Evolutionary conservation across 306 rosid genomes (phyloP).

Genomic region (Glycyrrhiza uralensis): DNA sequence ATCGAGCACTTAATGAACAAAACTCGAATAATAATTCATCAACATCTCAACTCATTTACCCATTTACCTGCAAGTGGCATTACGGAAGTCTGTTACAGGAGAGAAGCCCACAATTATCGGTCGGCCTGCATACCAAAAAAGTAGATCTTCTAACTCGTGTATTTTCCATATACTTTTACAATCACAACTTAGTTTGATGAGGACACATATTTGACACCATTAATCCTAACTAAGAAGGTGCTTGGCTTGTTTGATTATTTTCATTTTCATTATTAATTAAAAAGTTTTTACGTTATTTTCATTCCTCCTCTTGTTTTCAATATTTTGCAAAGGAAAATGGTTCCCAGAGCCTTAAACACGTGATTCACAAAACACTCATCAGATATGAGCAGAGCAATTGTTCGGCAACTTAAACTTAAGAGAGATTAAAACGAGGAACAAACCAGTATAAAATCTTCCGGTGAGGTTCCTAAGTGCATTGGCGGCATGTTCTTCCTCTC

Average conservation of each 20-base stretch:
- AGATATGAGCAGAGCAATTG: too few relatives aligned
- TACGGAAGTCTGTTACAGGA: slow-evolving; percentile 67
- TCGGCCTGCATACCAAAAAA: slow-evolving; percentile 41
- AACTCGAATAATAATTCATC: background rate
- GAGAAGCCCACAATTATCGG: slow-evolving; percentile 76
- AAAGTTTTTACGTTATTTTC: background rate
- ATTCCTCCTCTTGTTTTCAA: too few relatives aligned
- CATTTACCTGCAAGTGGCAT: slow-evolving; percentile 52
- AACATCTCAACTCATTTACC: background rate
- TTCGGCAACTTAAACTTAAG: too few relatives aligned
- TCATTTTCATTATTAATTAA: too few relatives aligned
- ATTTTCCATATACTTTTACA: background rate
- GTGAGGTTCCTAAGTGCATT: slow-evolving; percentile 53
- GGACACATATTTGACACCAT: background rate
- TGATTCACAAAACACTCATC: background rate
- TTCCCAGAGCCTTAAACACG: background rate
- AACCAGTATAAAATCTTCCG: slow-evolving; percentile 67
- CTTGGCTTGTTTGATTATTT: background rate
- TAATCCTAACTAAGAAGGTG: background rate
- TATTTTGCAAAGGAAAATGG: too few relatives aligned
- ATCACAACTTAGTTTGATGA: background rate
- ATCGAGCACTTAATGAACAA: background rate
- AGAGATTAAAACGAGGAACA: too few relatives aligned
- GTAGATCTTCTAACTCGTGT: background rate
- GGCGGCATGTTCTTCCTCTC: slow-evolving; percentile 68